These are phyloP conservation scores for Solanum chilense DNA, from an alignment of 257 asterid species.

Conservation along the genomic window DNA sequence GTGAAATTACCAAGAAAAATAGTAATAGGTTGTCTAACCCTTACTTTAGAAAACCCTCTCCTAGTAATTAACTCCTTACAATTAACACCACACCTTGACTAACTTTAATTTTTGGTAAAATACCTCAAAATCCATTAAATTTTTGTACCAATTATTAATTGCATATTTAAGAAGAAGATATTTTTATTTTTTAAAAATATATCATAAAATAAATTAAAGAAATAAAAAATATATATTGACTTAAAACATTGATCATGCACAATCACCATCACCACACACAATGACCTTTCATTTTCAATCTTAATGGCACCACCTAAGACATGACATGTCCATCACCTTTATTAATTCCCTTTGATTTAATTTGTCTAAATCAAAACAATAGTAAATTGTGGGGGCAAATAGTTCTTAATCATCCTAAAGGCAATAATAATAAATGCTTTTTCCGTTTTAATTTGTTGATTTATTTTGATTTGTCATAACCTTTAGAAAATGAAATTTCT, in stretches of 20 bases:
- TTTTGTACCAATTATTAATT: no score
- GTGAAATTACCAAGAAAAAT: neutral
- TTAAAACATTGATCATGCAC: neutral
- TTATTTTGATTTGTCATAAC: no score
- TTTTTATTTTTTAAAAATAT: accelerated
- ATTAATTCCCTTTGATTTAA: neutral
- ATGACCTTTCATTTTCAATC: neutral
- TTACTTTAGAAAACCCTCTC: neutral
- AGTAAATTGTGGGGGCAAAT: neutral
- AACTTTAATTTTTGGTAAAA: no score
- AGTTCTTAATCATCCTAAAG: neutral
- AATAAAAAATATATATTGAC: neutral
- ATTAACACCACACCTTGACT: neutral
- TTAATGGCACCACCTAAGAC: neutral
- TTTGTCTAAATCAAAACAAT: neutral
- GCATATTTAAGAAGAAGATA: neutral
- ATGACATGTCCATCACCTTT: neutral
- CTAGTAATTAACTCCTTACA: neutral
- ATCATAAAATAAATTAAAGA: neutral
- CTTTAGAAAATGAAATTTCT: no score
- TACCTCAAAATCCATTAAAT: no score
- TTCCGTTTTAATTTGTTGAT: neutral
- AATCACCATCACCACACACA: neutral
- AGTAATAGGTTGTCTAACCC: neutral
- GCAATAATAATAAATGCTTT: neutral